Conservation (phyloP, 164 flowering plant genomes). For the Dillenia turbinata region DNA sequence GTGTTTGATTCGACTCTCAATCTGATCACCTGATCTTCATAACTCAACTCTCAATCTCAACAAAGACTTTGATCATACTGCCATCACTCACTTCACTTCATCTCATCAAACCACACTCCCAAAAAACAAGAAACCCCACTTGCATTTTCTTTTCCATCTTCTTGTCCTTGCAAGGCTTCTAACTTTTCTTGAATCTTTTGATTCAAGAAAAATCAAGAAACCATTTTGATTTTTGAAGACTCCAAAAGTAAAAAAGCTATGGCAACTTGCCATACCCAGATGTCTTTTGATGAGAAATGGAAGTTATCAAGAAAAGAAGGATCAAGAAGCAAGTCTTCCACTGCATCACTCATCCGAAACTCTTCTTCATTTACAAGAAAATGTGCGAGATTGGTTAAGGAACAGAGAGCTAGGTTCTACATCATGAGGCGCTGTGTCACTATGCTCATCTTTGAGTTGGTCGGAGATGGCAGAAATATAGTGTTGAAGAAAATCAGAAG, state of each 20-base stretch:
- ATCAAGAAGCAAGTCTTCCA: constrained; percentile 29
- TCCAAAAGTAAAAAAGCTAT: neutral
- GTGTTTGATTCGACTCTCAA: too few relatives aligned
- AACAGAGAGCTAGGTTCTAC: constrained; percentile 80
- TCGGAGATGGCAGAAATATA: constrained; percentile 59
- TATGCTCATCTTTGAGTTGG: constrained; percentile 68
- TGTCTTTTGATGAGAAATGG: constrained; percentile 66
- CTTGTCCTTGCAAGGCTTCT: neutral
- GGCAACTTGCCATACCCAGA: constrained; percentile 17
- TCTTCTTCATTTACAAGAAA: constrained; percentile 50
- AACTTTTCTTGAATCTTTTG: too few relatives aligned
- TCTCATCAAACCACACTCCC: too few relatives aligned
- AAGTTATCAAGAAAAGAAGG: constrained; percentile 63
- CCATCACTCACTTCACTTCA: too few relatives aligned
- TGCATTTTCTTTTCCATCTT: neutral
- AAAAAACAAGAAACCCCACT: neutral
- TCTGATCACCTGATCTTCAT: neutral
- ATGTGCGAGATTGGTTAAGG: constrained; percentile 65
- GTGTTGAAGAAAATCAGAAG: constrained; percentile 22
- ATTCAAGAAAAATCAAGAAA: too few relatives aligned
- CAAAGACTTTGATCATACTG: too few relatives aligned
- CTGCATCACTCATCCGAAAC: constrained; percentile 24
- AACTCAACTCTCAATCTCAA: constrained; percentile 1
- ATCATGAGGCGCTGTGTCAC: constrained; percentile 80
- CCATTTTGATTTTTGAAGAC: too few relatives aligned